Evolutionary conservation across 441 rosid species (phyloP), one percentile per base, ranked within the genome.

Genomic region (Erodium chrysanthum): DNA sequence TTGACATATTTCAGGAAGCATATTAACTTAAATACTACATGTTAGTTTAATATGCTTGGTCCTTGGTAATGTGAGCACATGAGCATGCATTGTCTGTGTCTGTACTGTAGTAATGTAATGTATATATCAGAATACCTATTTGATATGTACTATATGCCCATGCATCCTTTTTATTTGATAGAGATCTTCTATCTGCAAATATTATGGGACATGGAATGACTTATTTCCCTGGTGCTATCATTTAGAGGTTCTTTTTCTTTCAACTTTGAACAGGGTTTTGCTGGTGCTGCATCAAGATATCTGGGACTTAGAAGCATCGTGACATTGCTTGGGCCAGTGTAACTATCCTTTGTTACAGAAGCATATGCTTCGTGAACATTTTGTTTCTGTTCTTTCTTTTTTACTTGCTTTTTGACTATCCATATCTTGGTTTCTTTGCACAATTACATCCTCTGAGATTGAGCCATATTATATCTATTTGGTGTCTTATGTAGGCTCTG

Each of bases 201-300:
- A 25, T 10, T 22, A 21, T 5, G n/a, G 40, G 56, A 42, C 8
- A 66, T 23, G 29, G 42, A 64, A 11, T 67, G 18, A 14, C 25
- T 60, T 29, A 46, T 20, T 70, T 59, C 48, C 48, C 48, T 42
- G 48, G n/a, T 42, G n/a, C 48, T 42, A 11, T 23, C 20, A 1
- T 75, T 20, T 68, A 22, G 6, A n/a, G 40, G 56, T 48, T 69
- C 27, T 31, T 5, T 52, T 64, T 71, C 18, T 70, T 25, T 66
- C 52, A 7, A 66, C 15, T 59, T 23, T 77, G 63, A 66, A 69
- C 90, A 93, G 97, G 98, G 97, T 60, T 80, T 93, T 37, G 80
- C 89, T 35, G 88, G 95, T 73, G 95, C 97, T 73, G 87, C 96
- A 66, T 77, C 96, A 68, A 86, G 86, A 88, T 93, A 87, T 83